Base-by-base conservation (phyloP, 371 early-diverging fungal species). In the Chytridiales sp. region DNA sequence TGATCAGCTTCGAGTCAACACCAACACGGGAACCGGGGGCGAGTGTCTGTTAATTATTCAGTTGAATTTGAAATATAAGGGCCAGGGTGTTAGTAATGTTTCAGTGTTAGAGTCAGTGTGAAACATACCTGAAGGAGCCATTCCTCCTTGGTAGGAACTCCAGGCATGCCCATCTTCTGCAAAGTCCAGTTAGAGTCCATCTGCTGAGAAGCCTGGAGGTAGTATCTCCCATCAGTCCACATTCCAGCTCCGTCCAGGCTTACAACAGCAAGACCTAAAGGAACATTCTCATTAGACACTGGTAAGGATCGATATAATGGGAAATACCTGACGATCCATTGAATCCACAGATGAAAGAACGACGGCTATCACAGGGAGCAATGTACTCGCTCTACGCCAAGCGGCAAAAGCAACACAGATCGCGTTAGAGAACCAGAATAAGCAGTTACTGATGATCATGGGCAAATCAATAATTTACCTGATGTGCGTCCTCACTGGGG, bases 141-240 rank as follows among this genome's bases (percentile, higher is more conserved):
- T 54, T 91, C 90, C 72, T 90, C 88, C 86, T 91, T 92, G 31
- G 85, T 87, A 22, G 93, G 94, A 1, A 91, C 88, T 39, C 83
- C 87, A 0, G 93, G 87, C 31, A 93, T 69, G 1, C 97, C 98
- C 62, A 80, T 79, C 77, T 95, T 97, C 90, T 92, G 93, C 69
- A 97, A 72, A 21, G 83, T 88, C 97, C 96, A 96, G 71, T 91
- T 90, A 35, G 66, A 49, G 72, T 92, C 93, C 49, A 99, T 77
- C 76, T 99, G 89, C 68, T 94, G 83, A 1, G 89, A 81, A 11
- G 99, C 99, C 78, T 99, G 99, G 58, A 99, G 74, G 76, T 92
- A 99, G 84, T 99, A 99, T 44, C 99, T 82, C 2, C 97, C 97
- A 72, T 99, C 99, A 9, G 99, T 99, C 77, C 95, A 97, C 47